These are phyloP conservation scores for Kluyveromyces aestuarii DNA, from an alignment of 805 yeast species.

Conservation along the genomic window DNA sequence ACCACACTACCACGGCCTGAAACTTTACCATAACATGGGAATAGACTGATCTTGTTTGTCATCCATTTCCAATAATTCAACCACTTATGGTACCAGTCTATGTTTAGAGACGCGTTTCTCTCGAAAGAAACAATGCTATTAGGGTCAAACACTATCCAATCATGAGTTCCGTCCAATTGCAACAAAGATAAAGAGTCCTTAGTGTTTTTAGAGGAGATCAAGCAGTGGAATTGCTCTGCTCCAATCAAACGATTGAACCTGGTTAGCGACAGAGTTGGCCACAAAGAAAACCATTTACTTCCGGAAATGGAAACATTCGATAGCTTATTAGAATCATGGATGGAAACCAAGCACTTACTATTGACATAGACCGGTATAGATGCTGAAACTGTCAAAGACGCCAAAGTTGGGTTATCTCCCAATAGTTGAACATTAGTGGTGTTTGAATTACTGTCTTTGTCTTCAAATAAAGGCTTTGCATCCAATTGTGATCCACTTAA, in stretches of 20 bases:
- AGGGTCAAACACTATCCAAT: constrained; percentile 25
- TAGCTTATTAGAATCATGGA: constrained; percentile 9
- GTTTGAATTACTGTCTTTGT: neutral
- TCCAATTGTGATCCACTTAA: constrained; percentile 6
- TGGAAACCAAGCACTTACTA: constrained; percentile 21
- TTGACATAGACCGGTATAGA: constrained; percentile 17
- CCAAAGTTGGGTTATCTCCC: constrained; percentile 20
- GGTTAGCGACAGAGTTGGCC: constrained; percentile 17
- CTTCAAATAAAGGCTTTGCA: constrained; percentile 11
- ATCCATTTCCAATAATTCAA: constrained; percentile 1
- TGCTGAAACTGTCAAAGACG: constrained; percentile 15
- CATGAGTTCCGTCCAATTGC: constrained; percentile 17
- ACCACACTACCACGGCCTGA: constrained; percentile 27
- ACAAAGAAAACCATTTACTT: constrained; percentile 13
- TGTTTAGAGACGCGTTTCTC: constrained; percentile 18
- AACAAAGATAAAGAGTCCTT: constrained; percentile 9
- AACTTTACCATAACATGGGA: constrained; percentile 14
- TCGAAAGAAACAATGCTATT: constrained; percentile 24
- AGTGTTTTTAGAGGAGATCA: constrained; percentile 18
- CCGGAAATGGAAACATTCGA: constrained; percentile 11
- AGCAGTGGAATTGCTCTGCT: constrained; percentile 11
- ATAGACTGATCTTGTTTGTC: constrained; percentile 7
- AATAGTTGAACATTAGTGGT: constrained; percentile 12
- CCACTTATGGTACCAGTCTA: constrained; percentile 6
- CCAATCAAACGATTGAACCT: constrained; percentile 13